Evolutionary conservation across 2,329 filamentous ascomycete genomes (phyloP).

Genomic region (Coniochaeta ligniaria): DNA sequence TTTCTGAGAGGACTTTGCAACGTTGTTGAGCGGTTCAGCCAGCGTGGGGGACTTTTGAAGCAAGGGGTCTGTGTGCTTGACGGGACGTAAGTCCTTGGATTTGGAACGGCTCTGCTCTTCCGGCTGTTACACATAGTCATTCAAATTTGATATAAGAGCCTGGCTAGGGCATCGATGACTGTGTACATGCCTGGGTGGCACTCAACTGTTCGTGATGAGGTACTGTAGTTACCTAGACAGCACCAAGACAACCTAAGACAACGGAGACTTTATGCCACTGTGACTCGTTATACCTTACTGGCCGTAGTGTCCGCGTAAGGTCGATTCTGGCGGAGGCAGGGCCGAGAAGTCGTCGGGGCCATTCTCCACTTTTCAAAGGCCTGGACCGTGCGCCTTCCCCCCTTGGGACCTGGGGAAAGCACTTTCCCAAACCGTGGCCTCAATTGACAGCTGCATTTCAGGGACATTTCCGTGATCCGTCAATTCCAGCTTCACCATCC

Average conservation of each 20-base stretch:
- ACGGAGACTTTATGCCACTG: no score
- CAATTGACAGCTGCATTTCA: slow-evolving; percentile 22
- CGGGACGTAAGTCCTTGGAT: neutral
- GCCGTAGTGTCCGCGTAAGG: no score
- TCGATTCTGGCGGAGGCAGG: neutral
- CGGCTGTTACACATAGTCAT: slow-evolving; percentile 6
- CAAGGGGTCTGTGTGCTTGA: neutral
- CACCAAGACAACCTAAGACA: no score
- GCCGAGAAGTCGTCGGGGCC: neutral
- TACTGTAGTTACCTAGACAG: neutral
- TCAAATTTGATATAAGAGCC: slow-evolving; percentile 4
- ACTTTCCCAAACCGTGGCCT: slow-evolving; percentile 28
- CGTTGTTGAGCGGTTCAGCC: neutral
- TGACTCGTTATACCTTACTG: no score
- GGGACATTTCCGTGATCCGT: slow-evolving; percentile 27
- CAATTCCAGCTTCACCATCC: slow-evolving; percentile 17
- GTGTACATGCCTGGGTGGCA: neutral
- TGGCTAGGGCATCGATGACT: neutral
- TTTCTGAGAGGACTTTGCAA: neutral
- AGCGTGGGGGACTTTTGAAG: neutral
- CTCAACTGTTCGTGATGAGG: no score
- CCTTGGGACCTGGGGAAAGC: slow-evolving; percentile 1
- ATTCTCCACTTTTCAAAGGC: neutral
- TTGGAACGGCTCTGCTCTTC: neutral
- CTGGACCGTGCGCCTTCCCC: slow-evolving; percentile 1